phyloP scores from a whole-genome alignment of 1,284 basidiomycete species.

The Fomitiporia mediterranea region DNA sequence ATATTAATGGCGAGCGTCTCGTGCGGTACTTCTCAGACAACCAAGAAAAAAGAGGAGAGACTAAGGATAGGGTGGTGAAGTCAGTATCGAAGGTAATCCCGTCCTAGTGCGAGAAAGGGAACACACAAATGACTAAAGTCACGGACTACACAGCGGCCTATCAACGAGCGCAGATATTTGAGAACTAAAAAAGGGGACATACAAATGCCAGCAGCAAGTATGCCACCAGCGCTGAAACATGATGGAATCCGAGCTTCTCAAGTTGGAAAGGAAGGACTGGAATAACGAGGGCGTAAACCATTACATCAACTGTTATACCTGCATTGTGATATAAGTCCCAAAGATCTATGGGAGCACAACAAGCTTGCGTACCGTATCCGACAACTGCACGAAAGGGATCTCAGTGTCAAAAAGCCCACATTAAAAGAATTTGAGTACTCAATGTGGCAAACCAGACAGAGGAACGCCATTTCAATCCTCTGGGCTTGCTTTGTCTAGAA shows the following conservation, averaged over 20 bases:
- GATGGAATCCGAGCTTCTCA: slow-evolving; percentile 46
- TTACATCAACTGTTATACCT: slow-evolving; percentile 61
- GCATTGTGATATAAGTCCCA: neutral
- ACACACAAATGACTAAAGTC: slow-evolving; percentile 14
- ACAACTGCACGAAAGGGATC: slow-evolving; percentile 19
- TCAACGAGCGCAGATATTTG: neutral
- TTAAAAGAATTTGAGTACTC: slow-evolving; percentile 21
- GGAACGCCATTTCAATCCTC: slow-evolving; percentile 32
- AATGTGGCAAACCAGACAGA: slow-evolving; percentile 49
- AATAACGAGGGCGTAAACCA: slow-evolving; percentile 66
- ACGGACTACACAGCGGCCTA: slow-evolving; percentile 13
- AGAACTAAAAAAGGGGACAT: slow-evolving; percentile 25
- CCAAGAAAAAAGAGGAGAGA: slow-evolving; percentile 66
- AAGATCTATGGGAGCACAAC: neutral
- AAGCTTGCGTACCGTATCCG: slow-evolving; percentile 12
- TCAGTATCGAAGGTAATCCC: slow-evolving; percentile 24
- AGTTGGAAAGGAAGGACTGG: slow-evolving; percentile 76
- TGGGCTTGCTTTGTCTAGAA: slow-evolving; percentile 1
- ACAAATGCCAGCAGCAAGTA: slow-evolving; percentile 67
- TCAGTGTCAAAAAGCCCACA: neutral
- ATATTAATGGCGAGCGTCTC: slow-evolving; percentile 54
- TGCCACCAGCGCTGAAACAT: slow-evolving; percentile 55
- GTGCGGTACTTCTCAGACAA: slow-evolving; percentile 58
- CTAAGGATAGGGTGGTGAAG: slow-evolving; percentile 32
- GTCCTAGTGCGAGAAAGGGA: slow-evolving; percentile 33